A percentile compares a stretch with the other conserved stretches of the same genome.
These are phyloP conservation scores for Mycena galopus DNA, from an alignment of 768 basidiomycete genomes.

Conservation along the genomic window DNA sequence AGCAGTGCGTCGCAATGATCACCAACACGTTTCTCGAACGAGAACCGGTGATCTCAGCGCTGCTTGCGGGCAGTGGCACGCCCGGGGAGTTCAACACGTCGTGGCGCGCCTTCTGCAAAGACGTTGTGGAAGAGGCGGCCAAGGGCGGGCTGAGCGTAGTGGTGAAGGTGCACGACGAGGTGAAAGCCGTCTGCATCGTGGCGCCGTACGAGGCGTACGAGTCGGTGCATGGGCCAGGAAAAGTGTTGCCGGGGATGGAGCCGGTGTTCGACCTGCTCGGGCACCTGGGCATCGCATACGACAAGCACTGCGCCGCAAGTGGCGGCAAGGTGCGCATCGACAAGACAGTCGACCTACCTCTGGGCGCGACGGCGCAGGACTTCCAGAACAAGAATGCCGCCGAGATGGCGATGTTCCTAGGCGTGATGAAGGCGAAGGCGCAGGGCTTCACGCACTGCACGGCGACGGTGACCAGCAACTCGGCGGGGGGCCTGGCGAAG, in stretches of 20 bases:
- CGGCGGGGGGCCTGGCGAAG: background rate
- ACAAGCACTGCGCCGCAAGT: conserved; percentile 2
- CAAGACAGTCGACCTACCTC: background rate
- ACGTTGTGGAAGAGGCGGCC: background rate
- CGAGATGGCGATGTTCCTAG: background rate
- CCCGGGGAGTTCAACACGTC: background rate
- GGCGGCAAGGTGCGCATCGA: background rate
- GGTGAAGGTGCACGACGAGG: conserved; percentile 2
- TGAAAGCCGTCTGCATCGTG: conserved; percentile 5
- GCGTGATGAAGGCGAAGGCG: conserved; percentile 2
- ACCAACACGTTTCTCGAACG: background rate
- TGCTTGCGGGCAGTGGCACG: background rate
- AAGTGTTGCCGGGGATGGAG: background rate
- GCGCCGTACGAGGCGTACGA: background rate
- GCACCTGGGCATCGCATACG: background rate
- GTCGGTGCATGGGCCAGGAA: background rate
- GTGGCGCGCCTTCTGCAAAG: background rate
- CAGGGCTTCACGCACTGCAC: background rate
- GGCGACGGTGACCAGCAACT: background rate
- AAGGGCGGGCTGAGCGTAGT: background rate
- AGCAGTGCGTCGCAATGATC: background rate
- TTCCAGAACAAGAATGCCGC: background rate
- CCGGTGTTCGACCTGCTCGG: conserved; percentile 1
- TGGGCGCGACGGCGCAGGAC: background rate
- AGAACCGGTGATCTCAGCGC: background rate